Evolutionary conservation across 441 rosid genomes (phyloP).

Genomic region (Arabidopsis lyrata): DNA sequence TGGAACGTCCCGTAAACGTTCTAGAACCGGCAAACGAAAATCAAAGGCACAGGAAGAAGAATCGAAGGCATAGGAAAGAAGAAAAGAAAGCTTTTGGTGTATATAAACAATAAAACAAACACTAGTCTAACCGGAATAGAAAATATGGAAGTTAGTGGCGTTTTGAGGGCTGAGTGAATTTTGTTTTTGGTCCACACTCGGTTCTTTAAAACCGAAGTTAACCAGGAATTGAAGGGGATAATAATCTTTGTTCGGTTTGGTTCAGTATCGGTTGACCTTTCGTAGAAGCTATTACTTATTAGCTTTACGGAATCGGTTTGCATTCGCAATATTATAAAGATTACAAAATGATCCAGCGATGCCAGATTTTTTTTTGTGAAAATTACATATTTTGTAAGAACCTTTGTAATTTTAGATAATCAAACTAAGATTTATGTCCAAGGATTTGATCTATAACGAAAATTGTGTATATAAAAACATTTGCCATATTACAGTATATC

Average conservation of each 20-base stretch:
- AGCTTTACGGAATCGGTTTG: neutral
- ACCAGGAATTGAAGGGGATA: conserved; percentile 11
- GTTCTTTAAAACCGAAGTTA: conserved; percentile 38
- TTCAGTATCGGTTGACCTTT: conserved; percentile 16
- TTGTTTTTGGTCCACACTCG: conserved; percentile 67
- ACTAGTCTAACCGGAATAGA: conserved; percentile 36
- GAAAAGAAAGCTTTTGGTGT: conserved; percentile 15
- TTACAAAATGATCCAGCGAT: neutral
- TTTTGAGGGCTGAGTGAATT: conserved; percentile 71
- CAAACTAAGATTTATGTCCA: too few relatives aligned
- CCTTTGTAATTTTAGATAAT: too few relatives aligned
- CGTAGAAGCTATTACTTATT: neutral
- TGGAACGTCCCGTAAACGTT: conserved; percentile 59
- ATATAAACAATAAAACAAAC: conserved; percentile 6
- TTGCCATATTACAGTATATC: too few relatives aligned
- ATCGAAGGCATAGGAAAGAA: conserved; percentile 46
- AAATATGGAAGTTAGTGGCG: conserved; percentile 23
- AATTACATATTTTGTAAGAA: neutral
- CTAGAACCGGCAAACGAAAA: conserved; percentile 63
- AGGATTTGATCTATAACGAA: too few relatives aligned
- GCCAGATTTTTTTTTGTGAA: neutral
- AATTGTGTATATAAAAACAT: too few relatives aligned
- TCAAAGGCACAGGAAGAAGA: conserved; percentile 45
- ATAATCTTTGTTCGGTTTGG: conserved; percentile 3
- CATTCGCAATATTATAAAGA: neutral